Percentiles rank a stretch among this genome's conserved stretches.
Conservation (phyloP, 2,329 filamentous ascomycete species). For the Fusarium begoniae region DNA sequence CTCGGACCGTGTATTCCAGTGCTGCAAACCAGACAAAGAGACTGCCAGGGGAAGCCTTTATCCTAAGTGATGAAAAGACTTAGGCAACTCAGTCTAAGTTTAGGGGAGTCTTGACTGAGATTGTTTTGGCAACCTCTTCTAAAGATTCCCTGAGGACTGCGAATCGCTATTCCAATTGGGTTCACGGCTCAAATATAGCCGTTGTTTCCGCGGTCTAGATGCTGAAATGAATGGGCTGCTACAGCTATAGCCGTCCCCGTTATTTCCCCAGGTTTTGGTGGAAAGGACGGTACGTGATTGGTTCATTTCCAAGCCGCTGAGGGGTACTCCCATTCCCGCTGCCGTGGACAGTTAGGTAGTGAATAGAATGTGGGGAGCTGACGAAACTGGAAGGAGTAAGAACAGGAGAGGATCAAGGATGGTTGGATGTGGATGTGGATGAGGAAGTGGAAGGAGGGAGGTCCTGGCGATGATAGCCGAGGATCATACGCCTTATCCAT, state of each 20-base stretch:
- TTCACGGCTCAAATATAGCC: conserved; percentile 8
- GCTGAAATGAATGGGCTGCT: not conserved
- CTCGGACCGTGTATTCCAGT: not conserved
- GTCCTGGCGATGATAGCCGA: conserved; percentile 36
- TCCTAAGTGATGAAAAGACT: no score
- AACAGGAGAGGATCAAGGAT: conserved; percentile 4
- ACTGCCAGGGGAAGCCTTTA: not conserved
- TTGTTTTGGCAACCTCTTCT: no score
- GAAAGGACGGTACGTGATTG: conserved; percentile 15
- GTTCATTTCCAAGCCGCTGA: conserved; percentile 17
- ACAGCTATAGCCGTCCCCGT: conserved; percentile 25
- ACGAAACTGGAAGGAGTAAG: conserved; percentile 18
- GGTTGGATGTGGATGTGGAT: not conserved
- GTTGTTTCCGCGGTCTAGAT: conserved; percentile 5
- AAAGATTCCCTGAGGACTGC: no score
- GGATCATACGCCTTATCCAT: conserved; percentile 7
- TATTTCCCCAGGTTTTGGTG: conserved; percentile 40
- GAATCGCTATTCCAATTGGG: not conserved
- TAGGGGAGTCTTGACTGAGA: no score
- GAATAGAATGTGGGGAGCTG: conserved; percentile 17
- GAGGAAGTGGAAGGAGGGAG: not conserved
- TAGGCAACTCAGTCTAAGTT: no score
- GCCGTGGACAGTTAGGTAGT: not conserved
- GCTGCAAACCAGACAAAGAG: not conserved
- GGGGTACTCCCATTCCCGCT: conserved; percentile 22